These are phyloP conservation scores for Komagataella pastoris DNA, from an alignment of 805 yeast genomes.

Conservation along the genomic window DNA sequence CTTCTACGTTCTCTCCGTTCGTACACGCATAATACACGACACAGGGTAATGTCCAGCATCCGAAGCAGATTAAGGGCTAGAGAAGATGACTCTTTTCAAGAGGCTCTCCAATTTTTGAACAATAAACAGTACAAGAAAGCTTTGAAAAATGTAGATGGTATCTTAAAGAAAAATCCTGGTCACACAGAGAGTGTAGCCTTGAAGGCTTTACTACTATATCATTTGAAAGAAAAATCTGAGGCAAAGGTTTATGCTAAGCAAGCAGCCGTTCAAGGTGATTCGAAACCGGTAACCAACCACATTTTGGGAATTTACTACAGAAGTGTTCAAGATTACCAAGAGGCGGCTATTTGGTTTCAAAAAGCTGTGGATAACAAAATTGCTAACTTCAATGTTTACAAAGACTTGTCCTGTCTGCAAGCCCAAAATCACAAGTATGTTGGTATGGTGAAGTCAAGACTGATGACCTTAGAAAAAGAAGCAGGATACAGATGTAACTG, in stretches of 20 bases:
- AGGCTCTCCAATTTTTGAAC: conserved; percentile 77
- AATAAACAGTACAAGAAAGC: conserved; percentile 79
- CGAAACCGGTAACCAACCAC: conserved; percentile 68
- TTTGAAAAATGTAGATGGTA: conserved; percentile 57
- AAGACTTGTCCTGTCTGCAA: conserved; percentile 74
- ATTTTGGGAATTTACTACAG: conserved; percentile 78
- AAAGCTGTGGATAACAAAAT: conserved; percentile 69
- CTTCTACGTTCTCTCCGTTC: conserved; percentile 2
- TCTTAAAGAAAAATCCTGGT: conserved; percentile 60
- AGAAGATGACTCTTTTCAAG: conserved; percentile 66
- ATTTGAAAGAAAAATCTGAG: conserved; percentile 45
- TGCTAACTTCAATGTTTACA: conserved; percentile 60
- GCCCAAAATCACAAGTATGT: conserved; percentile 68
- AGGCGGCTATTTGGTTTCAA: conserved; percentile 68
- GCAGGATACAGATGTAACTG: conserved; percentile 84
- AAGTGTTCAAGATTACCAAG: conserved; percentile 50
- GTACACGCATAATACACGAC: neutral
- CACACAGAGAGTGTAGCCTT: conserved; percentile 77
- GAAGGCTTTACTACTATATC: conserved; percentile 61
- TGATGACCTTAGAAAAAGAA: conserved; percentile 51
- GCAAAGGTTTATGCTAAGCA: conserved; percentile 47
- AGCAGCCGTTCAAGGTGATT: conserved; percentile 46
- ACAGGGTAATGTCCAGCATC: neutral
- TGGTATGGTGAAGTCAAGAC: conserved; percentile 48
- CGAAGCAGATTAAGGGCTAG: conserved; percentile 17